Base-by-base conservation (phyloP, 305 asterid species). In the Solanum hybrid region DNA sequence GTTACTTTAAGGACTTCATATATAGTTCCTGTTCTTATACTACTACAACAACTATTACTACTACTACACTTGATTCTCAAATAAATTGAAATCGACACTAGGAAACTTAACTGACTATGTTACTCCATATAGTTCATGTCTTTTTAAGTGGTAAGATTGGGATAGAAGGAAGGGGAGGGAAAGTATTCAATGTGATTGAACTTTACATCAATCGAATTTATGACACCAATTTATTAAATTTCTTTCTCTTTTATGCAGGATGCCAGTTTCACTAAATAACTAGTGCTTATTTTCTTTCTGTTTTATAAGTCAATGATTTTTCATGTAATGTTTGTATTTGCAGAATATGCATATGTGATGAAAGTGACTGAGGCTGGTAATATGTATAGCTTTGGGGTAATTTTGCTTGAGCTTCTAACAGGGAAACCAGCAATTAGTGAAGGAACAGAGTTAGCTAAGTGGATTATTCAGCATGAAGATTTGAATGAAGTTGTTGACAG, bases 261-360 rank as follows among this genome's bases (percentile, higher is more conserved):
- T 31, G 0, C 38, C 39, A 76, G 39, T 3, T 75, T 31, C 13
- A 76, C 39, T 15, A 31, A 76, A 14, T 9, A 31, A 22, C 81
- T 3, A 76, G 12, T 7, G 24, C 12, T 31, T 32, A 77, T 32
- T 77, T 77, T 32, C 39, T 77, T 2, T 5, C 82, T 8, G 26
- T 4, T 77, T 17, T 77, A 15, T 20, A 22, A 79, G 27, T 79
- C 61, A 3, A 36, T 36, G 38, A 86, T 7, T 86, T 86, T 22
- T 86, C 20, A 68, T 34, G 37, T 22, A 79, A 17, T 32, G 12
- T 61, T 17, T 15, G 75, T 11, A 26, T 14, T 24, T 29, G 81
- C 90, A 89, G 88, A 89, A 27, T 89, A 89, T 81, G 83, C 83
- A 22, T 89, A 81, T 75, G 61, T 86, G 29, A 89, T 89, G 88